phyloP scores from a whole-genome alignment of 495 filamentous ascomycete species.

The Neurospora cerealis region DNA sequence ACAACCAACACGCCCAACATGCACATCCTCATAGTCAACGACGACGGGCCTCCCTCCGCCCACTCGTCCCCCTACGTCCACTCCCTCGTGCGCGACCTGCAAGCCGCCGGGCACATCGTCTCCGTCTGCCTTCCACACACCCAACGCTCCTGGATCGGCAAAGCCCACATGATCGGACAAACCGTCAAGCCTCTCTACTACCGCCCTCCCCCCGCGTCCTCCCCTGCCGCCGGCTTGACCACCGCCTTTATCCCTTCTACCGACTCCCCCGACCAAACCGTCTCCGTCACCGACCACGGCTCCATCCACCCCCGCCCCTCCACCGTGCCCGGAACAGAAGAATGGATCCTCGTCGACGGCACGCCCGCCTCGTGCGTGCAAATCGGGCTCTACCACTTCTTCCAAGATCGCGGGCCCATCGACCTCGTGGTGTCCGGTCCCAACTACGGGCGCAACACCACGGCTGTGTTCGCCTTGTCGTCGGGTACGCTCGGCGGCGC shows the following conservation, averaged over 20 bases:
- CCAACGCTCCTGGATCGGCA: conserved; percentile 95
- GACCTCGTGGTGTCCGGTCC: conserved; percentile 86
- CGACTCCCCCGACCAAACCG: conserved; percentile 32
- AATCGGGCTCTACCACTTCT: conserved; percentile 83
- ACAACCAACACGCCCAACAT: conserved; percentile 12
- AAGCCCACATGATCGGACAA: conserved; percentile 86
- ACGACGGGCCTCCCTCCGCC: conserved; percentile 89
- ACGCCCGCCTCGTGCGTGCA: conserved; percentile 84
- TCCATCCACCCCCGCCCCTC: conserved; percentile 46
- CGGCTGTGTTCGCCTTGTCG: conserved; percentile 80
- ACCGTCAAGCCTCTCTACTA: conserved; percentile 85
- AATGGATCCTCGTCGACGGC: conserved; percentile 88
- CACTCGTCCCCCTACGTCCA: conserved; percentile 90
- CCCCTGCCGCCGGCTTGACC: conserved; percentile 27
- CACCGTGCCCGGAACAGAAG: conserved; percentile 53
- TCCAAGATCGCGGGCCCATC: conserved; percentile 63
- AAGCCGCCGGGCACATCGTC: conserved; percentile 67
- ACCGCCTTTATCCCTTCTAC: conserved; percentile 9
- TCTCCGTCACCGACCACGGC: conserved; percentile 33
- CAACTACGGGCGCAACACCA: conserved; percentile 92
- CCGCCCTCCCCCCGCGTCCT: conserved; percentile 49
- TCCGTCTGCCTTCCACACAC: conserved; percentile 84
- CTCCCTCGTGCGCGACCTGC: conserved; percentile 68
- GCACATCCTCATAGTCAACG: conserved; percentile 54
- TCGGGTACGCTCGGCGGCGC: conserved; percentile 87